Evolutionary conservation across 108 stramenopile species (phyloP), one percentile per base, ranked within the genome.

Genomic region (Discostella pseudostelligera): DNA sequence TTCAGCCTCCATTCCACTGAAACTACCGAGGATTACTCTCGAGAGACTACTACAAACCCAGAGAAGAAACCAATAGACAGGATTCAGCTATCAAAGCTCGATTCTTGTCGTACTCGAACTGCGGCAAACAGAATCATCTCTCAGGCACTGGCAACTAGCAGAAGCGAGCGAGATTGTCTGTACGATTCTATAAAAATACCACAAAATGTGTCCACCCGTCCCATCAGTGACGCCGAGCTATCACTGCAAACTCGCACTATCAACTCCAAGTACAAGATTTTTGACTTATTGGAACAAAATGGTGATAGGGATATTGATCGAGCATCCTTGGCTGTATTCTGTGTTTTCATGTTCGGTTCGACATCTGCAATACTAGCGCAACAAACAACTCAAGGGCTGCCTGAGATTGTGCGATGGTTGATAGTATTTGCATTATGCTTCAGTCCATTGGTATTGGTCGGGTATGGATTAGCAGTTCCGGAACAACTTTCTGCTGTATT

Each of bases 291-390:
- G 53, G 88, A 88, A 46, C 65, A 85, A 40, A 90, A 88, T 67
- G 92, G 92, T 1, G 84, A 93, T 70, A 57, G 78, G 13, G 92
- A 93, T 74, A 84, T 89, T 1, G 87, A 93, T 68, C 75, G 92
- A 16, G 84, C 87, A 22, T 79, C 82, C 24, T 59, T 86, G 35
- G 84, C 84, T 10, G 68, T 93, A 0, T 57, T 93, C 21, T 78
- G 86, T 22, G 47, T 85, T 6, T 81, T 84, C 16, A 14, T 88
- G 11, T 86, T 74, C 2, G 81, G 83, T 5, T 74, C 79, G 20
- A 54, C 81, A 5, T 79, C 84, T 0, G 87, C 88, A 7, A 69
- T 93, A 26, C 71, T 67, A 8, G 86, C 80, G 1, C 79, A 89
- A 49, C 85, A 88, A 62, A 70, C 59, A 13, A 58, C 45, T 12